Conservation (phyloP, 331 rosid species). For the Quercus lobata region DNA sequence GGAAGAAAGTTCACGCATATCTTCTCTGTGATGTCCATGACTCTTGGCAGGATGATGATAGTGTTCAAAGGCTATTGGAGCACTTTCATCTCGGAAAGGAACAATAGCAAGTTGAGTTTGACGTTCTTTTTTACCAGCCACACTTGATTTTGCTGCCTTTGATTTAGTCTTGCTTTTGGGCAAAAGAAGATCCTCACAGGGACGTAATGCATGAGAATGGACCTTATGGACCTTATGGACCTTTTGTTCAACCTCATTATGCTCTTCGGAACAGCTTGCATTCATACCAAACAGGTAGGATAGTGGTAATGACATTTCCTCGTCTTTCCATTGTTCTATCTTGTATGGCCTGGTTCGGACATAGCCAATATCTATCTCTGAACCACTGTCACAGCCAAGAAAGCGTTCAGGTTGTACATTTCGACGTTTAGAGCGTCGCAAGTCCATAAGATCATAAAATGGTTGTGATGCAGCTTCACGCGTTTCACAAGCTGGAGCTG, state of each 20-base stretch:
- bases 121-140: slow-evolving; percentile 18
- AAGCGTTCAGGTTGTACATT: slow-evolving; percentile 83
- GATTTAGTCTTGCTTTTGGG: slow-evolving; percentile 21
- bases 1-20: slow-evolving; percentile 24
- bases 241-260: slow-evolving; percentile 12
- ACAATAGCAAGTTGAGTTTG: slow-evolving; percentile 46
- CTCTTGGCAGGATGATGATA: slow-evolving; percentile 19
- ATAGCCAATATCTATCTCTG: slow-evolving; percentile 57
- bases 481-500: slow-evolving; percentile 17
- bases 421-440: slow-evolving; percentile 89
- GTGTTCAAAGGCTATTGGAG: slow-evolving; percentile 31
- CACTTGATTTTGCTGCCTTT: slow-evolving; percentile 23
- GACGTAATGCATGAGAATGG: slow-evolving; percentile 4
- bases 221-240: slow-evolving; percentile 8
- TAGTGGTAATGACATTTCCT: slow-evolving; percentile 55
- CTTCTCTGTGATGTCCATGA: slow-evolving; percentile 24
- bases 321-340: slow-evolving; percentile 37
- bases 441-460: slow-evolving; percentile 31
- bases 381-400: slow-evolving; percentile 48
- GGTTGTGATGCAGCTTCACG: slow-evolving; percentile 28
- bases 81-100: slow-evolving; percentile 37
- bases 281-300: slow-evolving; percentile 35
- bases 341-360: slow-evolving; percentile 50
- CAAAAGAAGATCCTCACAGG: slow-evolving; percentile 19
- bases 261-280: slow-evolving; percentile 15